A percentile compares a stretch with the other conserved stretches of the same genome.
phyloP scores from a whole-genome alignment of 352 stramenopile species.

The Pythium chondricola region DNA sequence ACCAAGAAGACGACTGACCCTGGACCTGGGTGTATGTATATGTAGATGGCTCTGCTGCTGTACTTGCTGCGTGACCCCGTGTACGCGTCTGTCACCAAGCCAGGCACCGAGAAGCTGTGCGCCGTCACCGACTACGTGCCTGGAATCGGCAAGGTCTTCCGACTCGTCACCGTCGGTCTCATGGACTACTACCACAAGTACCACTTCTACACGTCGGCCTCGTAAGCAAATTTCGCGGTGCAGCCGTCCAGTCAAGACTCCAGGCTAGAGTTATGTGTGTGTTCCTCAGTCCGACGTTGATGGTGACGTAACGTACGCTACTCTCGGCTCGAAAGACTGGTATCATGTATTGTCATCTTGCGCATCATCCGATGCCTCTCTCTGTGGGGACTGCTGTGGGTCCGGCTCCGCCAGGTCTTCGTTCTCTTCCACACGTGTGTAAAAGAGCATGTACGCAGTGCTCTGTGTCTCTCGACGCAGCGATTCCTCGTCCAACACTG shows the following conservation, averaged over 20 bases:
- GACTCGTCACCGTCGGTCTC: constrained; percentile 56
- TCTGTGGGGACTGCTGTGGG: not conserved
- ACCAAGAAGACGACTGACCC: not conserved
- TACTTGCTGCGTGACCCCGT: constrained; percentile 81
- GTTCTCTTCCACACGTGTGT: constrained; percentile 23
- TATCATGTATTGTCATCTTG: constrained; percentile 13
- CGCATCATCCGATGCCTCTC: constrained; percentile 4
- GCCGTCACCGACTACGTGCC: constrained; percentile 62
- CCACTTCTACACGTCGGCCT: constrained; percentile 85
- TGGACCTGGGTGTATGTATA: constrained; percentile 1
- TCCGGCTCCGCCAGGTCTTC: not conserved
- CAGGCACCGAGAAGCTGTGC: constrained; percentile 54
- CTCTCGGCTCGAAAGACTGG: too few species aligned
- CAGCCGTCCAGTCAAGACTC: not conserved
- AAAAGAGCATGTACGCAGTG: constrained; percentile 76
- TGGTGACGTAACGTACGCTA: too few species aligned
- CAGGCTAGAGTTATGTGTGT: not conserved
- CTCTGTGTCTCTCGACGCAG: constrained; percentile 45
- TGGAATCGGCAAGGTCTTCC: constrained; percentile 62
- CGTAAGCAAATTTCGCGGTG: constrained; percentile 25
- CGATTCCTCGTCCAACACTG: constrained; percentile 31
- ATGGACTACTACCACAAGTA: constrained; percentile 85
- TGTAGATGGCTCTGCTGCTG: constrained; percentile 74
- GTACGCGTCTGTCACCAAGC: constrained; percentile 63
- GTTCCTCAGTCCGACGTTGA: too few species aligned